Evolutionary conservation across 2,329 filamentous ascomycete genomes (phyloP), one percentile per base, ranked within the genome.

Genomic region (Cordyceps cicadae): DNA sequence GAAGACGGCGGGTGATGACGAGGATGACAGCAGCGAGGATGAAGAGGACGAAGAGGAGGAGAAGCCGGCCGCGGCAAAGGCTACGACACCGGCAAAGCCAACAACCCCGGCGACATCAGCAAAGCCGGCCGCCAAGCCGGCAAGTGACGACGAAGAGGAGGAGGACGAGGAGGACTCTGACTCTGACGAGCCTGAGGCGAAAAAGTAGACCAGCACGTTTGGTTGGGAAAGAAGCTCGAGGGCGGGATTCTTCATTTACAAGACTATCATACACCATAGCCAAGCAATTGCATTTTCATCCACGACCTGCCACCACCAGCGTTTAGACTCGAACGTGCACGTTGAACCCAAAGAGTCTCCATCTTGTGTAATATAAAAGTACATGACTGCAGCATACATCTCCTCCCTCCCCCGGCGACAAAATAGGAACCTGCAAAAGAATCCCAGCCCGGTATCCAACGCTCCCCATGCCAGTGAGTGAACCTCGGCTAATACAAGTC

Each of bases 401-500:
- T 19, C 14, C 29, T 11, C 24, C 37, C 19, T 29, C 17, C 14
- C 5, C 21, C 19, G 24, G 4, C 17, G n/a, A n/a, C n/a, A n/a
- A 46, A 5, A 5, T 24, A 21, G 11, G 3, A 7, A 3, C 4
- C 2, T 37, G 11, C 34, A 37, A 37, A 37, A 37, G 34, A 14
- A 37, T 12, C 34, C 34, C 34, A 8, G n/a, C n/a, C 11, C 17
- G 6, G 50, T 48, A 29, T 39, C 34, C 24, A 55, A 45, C 17
- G n/a, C 3, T 34, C 7, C 7, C 9, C 34, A 41, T 37, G 12
- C 41, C 51, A 12, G 41, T 58, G 45, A 50, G 39, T 7, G 14
- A 14, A 7, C 39, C 15, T 39, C 15, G 15, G 26, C 41, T 74
- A 84, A 59, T 86, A 85, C 68, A 85, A 66, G 11, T 75, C 81